Conservation (phyloP, 768 basidiomycete genomes). For the Heimioporus sp. region DNA sequence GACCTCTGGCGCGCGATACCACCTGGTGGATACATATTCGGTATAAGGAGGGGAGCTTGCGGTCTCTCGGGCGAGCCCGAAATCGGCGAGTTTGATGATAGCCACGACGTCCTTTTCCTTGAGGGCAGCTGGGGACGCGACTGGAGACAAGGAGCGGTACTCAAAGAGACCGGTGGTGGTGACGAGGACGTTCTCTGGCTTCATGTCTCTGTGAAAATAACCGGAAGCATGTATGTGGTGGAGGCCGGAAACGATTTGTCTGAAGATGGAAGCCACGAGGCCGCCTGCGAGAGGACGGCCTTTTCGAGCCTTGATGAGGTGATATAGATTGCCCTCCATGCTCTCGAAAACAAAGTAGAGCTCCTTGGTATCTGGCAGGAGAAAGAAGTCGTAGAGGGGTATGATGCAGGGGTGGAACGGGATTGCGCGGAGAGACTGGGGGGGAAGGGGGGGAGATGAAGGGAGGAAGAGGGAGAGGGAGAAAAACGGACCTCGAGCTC, state of each 20-base stretch:
- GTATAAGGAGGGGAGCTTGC: constrained; percentile 90
- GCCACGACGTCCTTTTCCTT: constrained; percentile 93
- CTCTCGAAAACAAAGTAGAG: constrained; percentile 99
- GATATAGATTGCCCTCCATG: constrained; percentile 99
- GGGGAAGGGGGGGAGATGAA: constrained; percentile 8
- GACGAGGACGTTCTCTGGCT: constrained; percentile 97
- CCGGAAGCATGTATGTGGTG: constrained; percentile 90
- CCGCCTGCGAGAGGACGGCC: constrained; percentile 96
- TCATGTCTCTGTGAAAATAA: constrained; percentile 99
- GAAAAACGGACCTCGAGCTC: constrained; percentile 80
- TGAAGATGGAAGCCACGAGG: constrained; percentile 92
- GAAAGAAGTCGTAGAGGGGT: constrained; percentile 98
- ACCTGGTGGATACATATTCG: constrained; percentile 98
- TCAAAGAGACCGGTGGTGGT: constrained; percentile 95
- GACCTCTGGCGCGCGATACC: constrained; percentile 99
- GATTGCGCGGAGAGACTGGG: constrained; percentile 89
- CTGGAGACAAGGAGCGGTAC: constrained; percentile 79
- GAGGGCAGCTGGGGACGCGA: constrained; percentile 58
- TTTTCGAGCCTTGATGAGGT: constrained; percentile 96
- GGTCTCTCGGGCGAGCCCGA: constrained; percentile 93
- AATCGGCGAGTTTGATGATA: constrained; percentile 97
- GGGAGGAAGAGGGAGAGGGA: constrained; percentile 11
- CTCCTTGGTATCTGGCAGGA: constrained; percentile 92
- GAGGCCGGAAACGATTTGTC: constrained; percentile 86
- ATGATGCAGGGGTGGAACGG: constrained; percentile 97